These are phyloP conservation scores for Oryza officinalis DNA, from an alignment of 176 grass and related monocot genomes.

Conservation along the genomic window DNA sequence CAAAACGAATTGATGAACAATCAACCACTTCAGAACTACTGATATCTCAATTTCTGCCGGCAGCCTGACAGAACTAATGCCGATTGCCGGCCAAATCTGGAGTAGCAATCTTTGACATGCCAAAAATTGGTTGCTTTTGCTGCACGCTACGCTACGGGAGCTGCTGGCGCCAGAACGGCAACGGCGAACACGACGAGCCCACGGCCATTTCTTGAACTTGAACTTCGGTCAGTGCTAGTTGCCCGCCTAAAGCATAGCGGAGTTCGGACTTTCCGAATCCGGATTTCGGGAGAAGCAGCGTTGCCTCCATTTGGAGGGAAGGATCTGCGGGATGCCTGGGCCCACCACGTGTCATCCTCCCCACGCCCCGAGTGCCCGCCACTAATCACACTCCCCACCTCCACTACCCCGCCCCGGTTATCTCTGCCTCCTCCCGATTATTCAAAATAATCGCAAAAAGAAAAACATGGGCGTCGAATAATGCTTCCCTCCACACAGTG, in stretches of 20 bases:
- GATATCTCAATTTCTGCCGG: too few relatives aligned
- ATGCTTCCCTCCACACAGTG: background rate
- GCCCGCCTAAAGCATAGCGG: background rate
- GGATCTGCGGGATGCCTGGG: background rate
- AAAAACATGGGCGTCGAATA: constrained; percentile 9
- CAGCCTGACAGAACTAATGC: background rate
- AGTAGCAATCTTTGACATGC: background rate
- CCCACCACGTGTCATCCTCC: constrained; percentile 1
- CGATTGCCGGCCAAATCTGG: background rate
- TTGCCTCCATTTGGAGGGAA: background rate
- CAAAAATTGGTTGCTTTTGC: background rate
- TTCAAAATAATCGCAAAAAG: constrained; percentile 6
- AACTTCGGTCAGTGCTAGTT: background rate
- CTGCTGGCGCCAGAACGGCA: background rate
- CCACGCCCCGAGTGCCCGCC: background rate
- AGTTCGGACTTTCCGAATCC: constrained; percentile 18
- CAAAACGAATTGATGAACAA: too few relatives aligned
- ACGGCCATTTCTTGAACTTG: background rate
- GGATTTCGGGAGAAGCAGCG: background rate
- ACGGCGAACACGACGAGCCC: background rate
- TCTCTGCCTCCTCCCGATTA: background rate
- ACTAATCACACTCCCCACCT: background rate
- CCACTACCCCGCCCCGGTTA: background rate
- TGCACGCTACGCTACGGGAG: constrained; percentile 8
- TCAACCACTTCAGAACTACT: too few relatives aligned